A percentile compares a stretch with the other conserved stretches of the same genome.
phyloP scores from a whole-genome alignment of 2,329 filamentous ascomycete species.

The Tolypocladium pustulatum region DNA sequence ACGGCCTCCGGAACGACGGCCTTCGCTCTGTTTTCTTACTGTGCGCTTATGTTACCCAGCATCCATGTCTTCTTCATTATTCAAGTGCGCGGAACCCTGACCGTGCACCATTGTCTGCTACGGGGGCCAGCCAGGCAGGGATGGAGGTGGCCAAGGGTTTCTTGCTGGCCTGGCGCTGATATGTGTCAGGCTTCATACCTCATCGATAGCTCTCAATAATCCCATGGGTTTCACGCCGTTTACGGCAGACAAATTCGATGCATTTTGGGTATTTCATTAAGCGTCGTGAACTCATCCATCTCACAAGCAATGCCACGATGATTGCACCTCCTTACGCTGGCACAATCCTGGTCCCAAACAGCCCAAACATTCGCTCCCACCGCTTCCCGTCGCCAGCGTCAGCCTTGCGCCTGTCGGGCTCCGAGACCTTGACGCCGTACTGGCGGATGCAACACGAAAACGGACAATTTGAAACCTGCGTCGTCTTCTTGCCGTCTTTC shows the following conservation, averaged over 20 bases:
- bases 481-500: conserved; percentile 29
- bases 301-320: not conserved
- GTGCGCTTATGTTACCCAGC: not conserved
- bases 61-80: conserved; percentile 4
- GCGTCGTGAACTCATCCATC: not conserved
- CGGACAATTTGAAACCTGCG: conserved; percentile 38
- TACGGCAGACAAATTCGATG: not conserved
- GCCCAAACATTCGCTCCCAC: conserved; percentile 53
- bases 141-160: conserved; percentile 1
- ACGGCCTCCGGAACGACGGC: not conserved
- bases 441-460: conserved; percentile 64
- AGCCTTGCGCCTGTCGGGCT: conserved; percentile 28
- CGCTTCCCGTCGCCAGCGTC: conserved; percentile 33
- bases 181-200: not conserved
- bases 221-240: not conserved
- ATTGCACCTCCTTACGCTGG: not conserved
- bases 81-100: not conserved
- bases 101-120: not conserved
- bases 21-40: not conserved
- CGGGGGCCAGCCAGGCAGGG: not conserved
- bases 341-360: conserved; percentile 54
- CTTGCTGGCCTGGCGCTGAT: conserved; percentile 6
- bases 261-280: not conserved
- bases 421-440: conserved; percentile 47
- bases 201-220: not conserved